phyloP scores from a whole-genome alignment of 176 grass and related monocot genomes.

The Oryza rufipogon region DNA sequence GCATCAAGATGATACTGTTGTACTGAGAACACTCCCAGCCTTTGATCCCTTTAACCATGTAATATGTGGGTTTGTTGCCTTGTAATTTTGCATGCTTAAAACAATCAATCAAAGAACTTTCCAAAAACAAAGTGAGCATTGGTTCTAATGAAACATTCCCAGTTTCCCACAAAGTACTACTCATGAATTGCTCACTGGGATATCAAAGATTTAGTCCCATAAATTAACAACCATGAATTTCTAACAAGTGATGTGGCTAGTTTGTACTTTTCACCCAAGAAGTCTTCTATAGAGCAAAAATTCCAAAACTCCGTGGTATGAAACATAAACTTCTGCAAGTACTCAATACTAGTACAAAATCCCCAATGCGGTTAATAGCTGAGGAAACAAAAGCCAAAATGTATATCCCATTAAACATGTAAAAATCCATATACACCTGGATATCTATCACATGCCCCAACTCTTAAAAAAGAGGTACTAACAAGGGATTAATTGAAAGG shows the following conservation, averaged over 20 bases:
- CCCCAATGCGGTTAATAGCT: not conserved
- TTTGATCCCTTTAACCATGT: not conserved
- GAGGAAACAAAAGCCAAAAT: not conserved
- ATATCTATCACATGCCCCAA: slow-evolving; percentile 4
- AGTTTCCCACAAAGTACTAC: not conserved
- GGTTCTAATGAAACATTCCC: not conserved
- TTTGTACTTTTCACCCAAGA: not conserved
- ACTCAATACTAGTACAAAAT: not conserved
- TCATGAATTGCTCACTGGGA: not conserved
- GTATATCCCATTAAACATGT: not conserved
- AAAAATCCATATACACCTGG: not conserved
- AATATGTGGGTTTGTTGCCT: not conserved
- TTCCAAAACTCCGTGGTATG: not conserved
- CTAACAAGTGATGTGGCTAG: not conserved
- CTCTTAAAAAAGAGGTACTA: slow-evolving; percentile 7
- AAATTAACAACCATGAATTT: not conserved
- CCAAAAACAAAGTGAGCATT: not conserved
- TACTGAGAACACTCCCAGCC: too few species aligned
- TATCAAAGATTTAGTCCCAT: not conserved
- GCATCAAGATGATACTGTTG: not conserved
- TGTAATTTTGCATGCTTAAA: not conserved
- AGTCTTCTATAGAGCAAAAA: not conserved
- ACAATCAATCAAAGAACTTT: not conserved
- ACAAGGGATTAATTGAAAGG: slow-evolving; percentile 27
- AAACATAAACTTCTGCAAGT: not conserved